Conservation (phyloP, 495 filamentous ascomycete species). For the Tetracladium marchalianum region DNA sequence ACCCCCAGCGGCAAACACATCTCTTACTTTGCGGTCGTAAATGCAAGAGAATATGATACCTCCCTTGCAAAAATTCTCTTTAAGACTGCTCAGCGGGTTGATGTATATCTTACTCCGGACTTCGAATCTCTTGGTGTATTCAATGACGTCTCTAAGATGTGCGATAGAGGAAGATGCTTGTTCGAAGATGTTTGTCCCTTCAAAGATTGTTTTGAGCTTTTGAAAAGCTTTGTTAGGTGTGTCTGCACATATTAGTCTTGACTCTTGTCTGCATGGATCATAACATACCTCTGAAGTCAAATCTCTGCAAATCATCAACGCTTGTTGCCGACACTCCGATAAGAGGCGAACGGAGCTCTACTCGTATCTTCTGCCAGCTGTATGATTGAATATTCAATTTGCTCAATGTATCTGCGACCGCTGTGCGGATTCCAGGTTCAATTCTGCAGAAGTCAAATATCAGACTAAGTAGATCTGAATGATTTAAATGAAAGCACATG, state of each 20-base stretch:
- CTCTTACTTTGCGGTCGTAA: constrained; percentile 70
- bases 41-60: constrained; percentile 87
- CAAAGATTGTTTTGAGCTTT: constrained; percentile 63
- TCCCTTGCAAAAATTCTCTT: constrained; percentile 85
- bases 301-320: constrained; percentile 78
- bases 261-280: not conserved
- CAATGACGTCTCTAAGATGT: constrained; percentile 65
- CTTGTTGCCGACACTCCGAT: constrained; percentile 82
- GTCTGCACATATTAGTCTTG: constrained; percentile 31
- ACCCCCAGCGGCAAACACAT: constrained; percentile 89
- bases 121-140: constrained; percentile 64
- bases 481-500: constrained; percentile 90
- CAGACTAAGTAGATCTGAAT: constrained; percentile 71
- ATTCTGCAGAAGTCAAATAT: constrained; percentile 87
- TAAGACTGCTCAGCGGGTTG: constrained; percentile 76
- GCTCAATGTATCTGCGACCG: constrained; percentile 75
- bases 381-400: constrained; percentile 77
- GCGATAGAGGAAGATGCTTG: constrained; percentile 62
- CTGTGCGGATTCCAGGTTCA: constrained; percentile 50
- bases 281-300: constrained; percentile 73
- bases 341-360: constrained; percentile 68
- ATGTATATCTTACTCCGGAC: constrained; percentile 74
- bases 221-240: constrained; percentile 62
- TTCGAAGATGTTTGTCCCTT: constrained; percentile 57
- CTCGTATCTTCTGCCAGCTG: constrained; percentile 77